A percentile compares a stretch with the other conserved stretches of the same genome.
phyloP scores from a whole-genome alignment of 1,284 basidiomycete species.

The Neotropicomus parvogracilis region DNA sequence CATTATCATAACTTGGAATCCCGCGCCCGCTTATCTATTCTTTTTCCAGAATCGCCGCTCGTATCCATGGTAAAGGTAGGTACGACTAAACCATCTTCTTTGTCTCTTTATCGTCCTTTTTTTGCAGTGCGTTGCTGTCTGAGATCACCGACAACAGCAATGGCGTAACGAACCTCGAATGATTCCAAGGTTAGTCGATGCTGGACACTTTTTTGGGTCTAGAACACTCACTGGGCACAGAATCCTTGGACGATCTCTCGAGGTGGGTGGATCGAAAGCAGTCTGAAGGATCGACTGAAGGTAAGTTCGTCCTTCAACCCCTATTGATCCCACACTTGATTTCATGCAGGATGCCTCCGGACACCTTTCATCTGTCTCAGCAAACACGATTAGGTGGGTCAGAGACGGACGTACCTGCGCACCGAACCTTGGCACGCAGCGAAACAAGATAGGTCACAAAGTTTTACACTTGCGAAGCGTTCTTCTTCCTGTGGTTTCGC shows the following conservation, averaged over 20 bases:
- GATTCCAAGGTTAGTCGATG: too few species aligned
- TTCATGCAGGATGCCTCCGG: not conserved
- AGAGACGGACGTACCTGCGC: not conserved
- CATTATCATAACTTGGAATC: not conserved
- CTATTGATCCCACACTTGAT: not conserved
- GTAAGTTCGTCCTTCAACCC: not conserved
- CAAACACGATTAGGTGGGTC: not conserved
- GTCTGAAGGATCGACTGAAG: not conserved
- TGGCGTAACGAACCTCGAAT: too few species aligned
- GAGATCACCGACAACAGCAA: not conserved
- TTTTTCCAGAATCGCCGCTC: not conserved
- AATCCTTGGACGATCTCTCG: not conserved
- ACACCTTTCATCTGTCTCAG: not conserved
- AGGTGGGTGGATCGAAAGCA: not conserved
- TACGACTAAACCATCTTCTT: not conserved
- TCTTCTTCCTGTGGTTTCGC: not conserved
- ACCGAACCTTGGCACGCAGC: not conserved
- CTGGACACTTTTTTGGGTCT: not conserved
- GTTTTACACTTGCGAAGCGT: too few species aligned
- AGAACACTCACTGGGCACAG: not conserved
- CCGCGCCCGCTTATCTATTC: not conserved
- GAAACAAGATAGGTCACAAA: too few species aligned
- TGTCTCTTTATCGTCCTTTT: slow-evolving; percentile 3
- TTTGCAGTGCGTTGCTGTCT: not conserved
- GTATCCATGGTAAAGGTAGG: slow-evolving; percentile 3